Percentiles rank a stretch among this genome's conserved stretches.
phyloP scores from a whole-genome alignment of 352 stramenopile species.

The Phytopythium montanum region DNA sequence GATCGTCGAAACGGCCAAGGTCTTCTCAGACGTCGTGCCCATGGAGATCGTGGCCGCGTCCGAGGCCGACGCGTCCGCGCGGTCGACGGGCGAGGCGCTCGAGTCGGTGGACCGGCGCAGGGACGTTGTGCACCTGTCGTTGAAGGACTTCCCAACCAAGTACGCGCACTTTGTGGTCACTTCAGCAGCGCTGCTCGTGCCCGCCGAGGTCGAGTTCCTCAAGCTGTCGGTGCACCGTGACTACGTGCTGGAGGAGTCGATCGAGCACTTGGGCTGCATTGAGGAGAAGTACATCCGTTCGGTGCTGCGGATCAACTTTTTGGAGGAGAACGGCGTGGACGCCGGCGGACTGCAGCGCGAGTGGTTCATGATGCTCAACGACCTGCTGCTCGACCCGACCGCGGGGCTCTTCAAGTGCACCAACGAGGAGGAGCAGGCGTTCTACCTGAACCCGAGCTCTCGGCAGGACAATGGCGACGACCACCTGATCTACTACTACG shows the following conservation, averaged over 20 bases:
- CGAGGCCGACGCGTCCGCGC: slow-evolving; percentile 26
- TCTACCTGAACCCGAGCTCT: slow-evolving; percentile 68
- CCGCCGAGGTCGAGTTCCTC: slow-evolving; percentile 37
- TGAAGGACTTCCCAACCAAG: slow-evolving; percentile 44
- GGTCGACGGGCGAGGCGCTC: slow-evolving; percentile 28
- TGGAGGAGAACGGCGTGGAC: slow-evolving; percentile 77
- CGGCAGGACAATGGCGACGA: slow-evolving; percentile 49
- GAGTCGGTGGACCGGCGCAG: slow-evolving; percentile 30
- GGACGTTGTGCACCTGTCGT: slow-evolving; percentile 22
- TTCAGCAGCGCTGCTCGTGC: slow-evolving; percentile 31
- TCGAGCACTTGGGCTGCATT: slow-evolving; percentile 57
- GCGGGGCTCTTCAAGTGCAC: slow-evolving; percentile 55
- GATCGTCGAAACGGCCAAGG: slow-evolving; percentile 27
- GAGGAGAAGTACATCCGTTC: slow-evolving; percentile 50
- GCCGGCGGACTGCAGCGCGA: slow-evolving; percentile 84
- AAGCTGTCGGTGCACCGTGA: slow-evolving; percentile 47
- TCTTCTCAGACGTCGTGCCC: slow-evolving; percentile 24
- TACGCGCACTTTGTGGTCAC: slow-evolving; percentile 45
- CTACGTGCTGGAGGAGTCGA: slow-evolving; percentile 59
- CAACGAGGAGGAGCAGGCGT: slow-evolving; percentile 46
- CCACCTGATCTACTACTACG: slow-evolving; percentile 68
- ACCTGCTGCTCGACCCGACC: slow-evolving; percentile 40
- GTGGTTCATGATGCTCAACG: slow-evolving; percentile 85
- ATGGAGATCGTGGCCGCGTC: slow-evolving; percentile 38
- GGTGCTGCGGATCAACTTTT: slow-evolving; percentile 75